Evolutionary conservation across 768 basidiomycete species (phyloP).

Genomic region (Tulasnella sp.): DNA sequence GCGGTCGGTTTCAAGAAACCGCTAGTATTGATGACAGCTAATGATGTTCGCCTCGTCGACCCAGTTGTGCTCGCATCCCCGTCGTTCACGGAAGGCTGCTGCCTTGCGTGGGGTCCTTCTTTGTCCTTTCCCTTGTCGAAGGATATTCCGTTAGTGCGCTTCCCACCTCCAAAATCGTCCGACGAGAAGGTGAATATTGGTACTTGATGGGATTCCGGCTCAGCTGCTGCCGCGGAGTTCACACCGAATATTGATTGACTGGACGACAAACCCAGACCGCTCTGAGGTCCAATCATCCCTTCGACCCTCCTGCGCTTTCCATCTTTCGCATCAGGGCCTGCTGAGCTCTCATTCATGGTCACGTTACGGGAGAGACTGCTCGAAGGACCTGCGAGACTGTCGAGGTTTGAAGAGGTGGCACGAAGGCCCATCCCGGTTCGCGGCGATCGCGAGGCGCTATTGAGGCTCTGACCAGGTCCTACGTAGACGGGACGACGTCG

Average conservation of each 20-base stretch:
- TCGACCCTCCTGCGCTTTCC: conserved; percentile 12
- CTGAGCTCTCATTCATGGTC: not conserved
- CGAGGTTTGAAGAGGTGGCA: too few relatives aligned
- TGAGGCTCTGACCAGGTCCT: conserved; percentile 8
- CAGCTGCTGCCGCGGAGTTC: too few relatives aligned
- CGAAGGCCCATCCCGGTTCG: too few relatives aligned
- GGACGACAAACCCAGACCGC: too few relatives aligned
- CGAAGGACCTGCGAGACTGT: not conserved
- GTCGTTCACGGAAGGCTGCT: too few relatives aligned
- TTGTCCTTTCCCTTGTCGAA: too few relatives aligned
- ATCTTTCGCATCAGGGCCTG: not conserved
- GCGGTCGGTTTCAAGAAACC: not conserved
- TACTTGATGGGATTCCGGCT: too few relatives aligned
- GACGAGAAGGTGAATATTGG: too few relatives aligned
- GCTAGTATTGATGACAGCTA: not conserved
- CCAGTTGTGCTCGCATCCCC: not conserved
- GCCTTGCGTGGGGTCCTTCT: too few relatives aligned
- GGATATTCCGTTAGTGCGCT: too few relatives aligned
- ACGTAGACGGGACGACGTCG: conserved; percentile 10
- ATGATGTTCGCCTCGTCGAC: not conserved
- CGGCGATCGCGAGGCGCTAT: not conserved
- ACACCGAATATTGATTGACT: too few relatives aligned
- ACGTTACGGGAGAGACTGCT: not conserved
- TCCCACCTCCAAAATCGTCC: too few relatives aligned
- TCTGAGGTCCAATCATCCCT: not conserved